These are phyloP conservation scores for Acanthamoeba quina DNA, from an alignment of 208 protist species.

Conservation along the genomic window DNA sequence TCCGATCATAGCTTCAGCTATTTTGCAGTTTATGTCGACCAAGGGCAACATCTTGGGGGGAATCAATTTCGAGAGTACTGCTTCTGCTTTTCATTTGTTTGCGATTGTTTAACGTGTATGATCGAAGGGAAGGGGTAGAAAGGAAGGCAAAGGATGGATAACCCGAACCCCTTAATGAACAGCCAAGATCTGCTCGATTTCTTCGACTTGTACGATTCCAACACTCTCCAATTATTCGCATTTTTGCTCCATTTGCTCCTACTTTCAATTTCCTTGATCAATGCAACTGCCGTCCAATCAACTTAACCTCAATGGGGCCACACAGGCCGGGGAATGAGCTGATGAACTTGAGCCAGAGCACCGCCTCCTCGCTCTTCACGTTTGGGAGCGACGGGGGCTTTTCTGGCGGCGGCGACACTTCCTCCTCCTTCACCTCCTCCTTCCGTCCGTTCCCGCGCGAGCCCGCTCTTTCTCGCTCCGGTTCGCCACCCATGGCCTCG, in stretches of 20 bases:
- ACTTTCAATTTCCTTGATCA: too few species aligned
- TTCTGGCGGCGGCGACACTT: background rate
- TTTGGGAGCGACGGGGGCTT: too few species aligned
- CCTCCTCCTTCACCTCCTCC: too few species aligned
- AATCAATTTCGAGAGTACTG: too few species aligned
- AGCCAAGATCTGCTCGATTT: conserved; percentile 28
- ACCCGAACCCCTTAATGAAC: background rate
- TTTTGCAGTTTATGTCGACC: too few species aligned
- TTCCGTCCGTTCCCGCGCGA: conserved; percentile 39
- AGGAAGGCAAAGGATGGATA: background rate
- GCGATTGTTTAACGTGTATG: too few species aligned
- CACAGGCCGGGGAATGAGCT: conserved; percentile 18
- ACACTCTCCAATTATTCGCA: background rate
- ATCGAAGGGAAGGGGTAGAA: background rate
- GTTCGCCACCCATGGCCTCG: background rate
- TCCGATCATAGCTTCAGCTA: too few species aligned
- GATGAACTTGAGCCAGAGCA: conserved; percentile 31
- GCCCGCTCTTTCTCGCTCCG: conserved; percentile 20
- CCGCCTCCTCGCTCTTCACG: background rate
- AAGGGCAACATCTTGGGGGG: too few species aligned
- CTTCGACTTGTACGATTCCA: conserved; percentile 36
- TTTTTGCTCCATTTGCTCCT: too few species aligned
- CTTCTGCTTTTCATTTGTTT: too few species aligned
- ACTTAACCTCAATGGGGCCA: background rate
- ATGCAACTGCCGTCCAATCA: background rate